Conservation (phyloP, 352 stramenopile species). For the Globisporangium cystogenes region DNA sequence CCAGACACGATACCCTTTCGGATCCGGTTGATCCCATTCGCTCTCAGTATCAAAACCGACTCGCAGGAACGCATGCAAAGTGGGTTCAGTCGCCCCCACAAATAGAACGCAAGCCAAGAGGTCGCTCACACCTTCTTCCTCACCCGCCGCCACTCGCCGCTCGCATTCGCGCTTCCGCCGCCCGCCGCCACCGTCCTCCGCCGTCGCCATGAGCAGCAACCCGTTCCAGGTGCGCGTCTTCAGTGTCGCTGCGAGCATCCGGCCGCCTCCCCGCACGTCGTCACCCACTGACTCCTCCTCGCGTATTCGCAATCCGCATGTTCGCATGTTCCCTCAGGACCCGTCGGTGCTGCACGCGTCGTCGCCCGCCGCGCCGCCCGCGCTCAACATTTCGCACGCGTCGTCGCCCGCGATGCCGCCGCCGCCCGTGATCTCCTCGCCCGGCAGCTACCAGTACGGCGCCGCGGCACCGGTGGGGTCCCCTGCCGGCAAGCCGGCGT, state of each 20-base stretch:
- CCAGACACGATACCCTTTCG: too few species aligned
- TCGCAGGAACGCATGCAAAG: too few species aligned
- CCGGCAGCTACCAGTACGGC: conserved; percentile 21
- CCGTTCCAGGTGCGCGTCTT: conserved; percentile 25
- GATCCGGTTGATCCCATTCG: too few species aligned
- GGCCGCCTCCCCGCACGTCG: too few species aligned
- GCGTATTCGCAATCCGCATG: background rate
- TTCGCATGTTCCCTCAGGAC: conserved; percentile 22
- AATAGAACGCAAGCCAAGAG: too few species aligned
- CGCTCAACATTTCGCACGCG: conserved; percentile 17
- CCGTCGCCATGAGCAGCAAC: conserved; percentile 18
- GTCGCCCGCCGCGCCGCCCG: conserved; percentile 14
- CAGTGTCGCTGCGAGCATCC: too few species aligned
- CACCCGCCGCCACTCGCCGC: too few species aligned
- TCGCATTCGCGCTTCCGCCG: background rate
- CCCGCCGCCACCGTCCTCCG: background rate
- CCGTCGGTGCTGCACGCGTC: conserved; percentile 35
- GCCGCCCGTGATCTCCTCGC: conserved; percentile 28
- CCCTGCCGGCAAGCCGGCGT: background rate
- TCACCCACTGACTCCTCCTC: too few species aligned
- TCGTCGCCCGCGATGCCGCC: conserved; percentile 29
- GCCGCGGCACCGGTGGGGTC: conserved; percentile 13
- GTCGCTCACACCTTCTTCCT: too few species aligned
- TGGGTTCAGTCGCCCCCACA: too few species aligned
- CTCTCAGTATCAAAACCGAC: too few species aligned